Conservation (phyloP, 495 filamentous ascomycete genomes). For the Echria macrotheca region DNA sequence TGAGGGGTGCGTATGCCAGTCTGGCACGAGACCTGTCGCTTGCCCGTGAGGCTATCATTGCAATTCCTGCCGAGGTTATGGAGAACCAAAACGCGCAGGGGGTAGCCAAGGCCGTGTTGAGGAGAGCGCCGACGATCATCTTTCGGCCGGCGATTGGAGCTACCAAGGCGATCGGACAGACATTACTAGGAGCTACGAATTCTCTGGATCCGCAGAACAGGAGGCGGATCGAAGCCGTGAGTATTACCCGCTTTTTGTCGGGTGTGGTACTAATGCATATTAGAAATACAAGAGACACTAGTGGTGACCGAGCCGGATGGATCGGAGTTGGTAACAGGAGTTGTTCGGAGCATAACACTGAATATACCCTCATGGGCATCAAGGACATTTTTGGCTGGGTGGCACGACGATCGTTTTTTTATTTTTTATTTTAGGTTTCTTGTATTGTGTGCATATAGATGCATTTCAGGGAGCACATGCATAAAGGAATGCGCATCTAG, state of each 20-base stretch:
- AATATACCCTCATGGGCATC: constrained; percentile 7
- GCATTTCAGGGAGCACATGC: constrained; percentile 2
- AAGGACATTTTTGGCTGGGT: neutral
- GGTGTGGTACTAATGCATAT: neutral
- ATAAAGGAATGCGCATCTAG: constrained; percentile 11
- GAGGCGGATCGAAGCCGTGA: constrained; percentile 81
- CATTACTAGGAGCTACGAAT: constrained; percentile 90
- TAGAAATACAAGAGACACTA: constrained; percentile 26
- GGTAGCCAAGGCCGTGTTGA: constrained; percentile 72
- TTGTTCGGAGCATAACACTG: neutral
- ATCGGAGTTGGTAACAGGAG: neutral
- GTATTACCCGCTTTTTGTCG: constrained; percentile 20
- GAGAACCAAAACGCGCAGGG: constrained; percentile 80
- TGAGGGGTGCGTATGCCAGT: constrained; percentile 73
- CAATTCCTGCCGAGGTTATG: constrained; percentile 86
- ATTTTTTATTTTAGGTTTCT: neutral
- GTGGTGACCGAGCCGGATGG: no score
- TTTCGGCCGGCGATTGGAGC: constrained; percentile 86
- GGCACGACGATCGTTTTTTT: constrained; percentile 1
- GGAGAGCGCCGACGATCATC: constrained; percentile 82
- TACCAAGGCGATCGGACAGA: constrained; percentile 82
- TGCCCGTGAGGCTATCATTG: constrained; percentile 84
- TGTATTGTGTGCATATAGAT: no score
- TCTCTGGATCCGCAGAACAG: constrained; percentile 79
- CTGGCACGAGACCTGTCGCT: constrained; percentile 81